Base-by-base conservation (phyloP, 257 asterid species). In the Paulownia fortunei region DNA sequence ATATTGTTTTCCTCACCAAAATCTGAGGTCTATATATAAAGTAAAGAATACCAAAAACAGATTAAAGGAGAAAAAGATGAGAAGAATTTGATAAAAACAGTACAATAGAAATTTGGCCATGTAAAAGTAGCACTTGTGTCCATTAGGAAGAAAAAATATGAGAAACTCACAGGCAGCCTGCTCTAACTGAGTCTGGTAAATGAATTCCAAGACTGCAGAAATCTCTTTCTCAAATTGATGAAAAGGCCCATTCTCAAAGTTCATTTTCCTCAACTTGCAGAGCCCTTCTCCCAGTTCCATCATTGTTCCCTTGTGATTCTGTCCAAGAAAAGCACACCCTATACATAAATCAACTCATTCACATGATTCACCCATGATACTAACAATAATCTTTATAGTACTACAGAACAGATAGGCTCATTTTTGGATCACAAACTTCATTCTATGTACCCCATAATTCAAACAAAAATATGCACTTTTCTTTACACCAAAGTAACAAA, bases 291-390 rank as follows among this genome's bases (percentile, higher is more conserved):
- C 98, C 36, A 94, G 82, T 84, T 94, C 97, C 91, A 94, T 92
- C 98, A 94, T 94, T 9, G 98, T 97, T 58, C 97, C 97, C 73
- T 82, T 89, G 80, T 94, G 98, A 81, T 94, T 94, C 96, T 92
- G 85, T 44, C 63, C 34, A 27, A 51, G 24, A 60, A 42, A 21
- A 52, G 3, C 24, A 61, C 72, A 46, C 42, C 67, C 6, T 19
- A 46, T 15, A 3, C 79, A 18, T 8, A 24, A 41, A 77, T 36
- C 63, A 51, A 49, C 5, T 39, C 63, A 62, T 42, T 61, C 39
- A 6, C 74, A 63, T 62, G n/a, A 75, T 37, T 41, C 32, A 47
- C 5, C 18, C 21, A 4, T n/a, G 3, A 46, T 46, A n/a, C n/a
- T n/a, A n/a, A n/a, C n/a, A n/a, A n/a, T n/a, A n/a, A n/a, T n/a